Evolutionary conservation across 2,329 filamentous ascomycete species (phyloP), one percentile per base, ranked within the genome.

Genomic region (Rhynchosporium agropyri): DNA sequence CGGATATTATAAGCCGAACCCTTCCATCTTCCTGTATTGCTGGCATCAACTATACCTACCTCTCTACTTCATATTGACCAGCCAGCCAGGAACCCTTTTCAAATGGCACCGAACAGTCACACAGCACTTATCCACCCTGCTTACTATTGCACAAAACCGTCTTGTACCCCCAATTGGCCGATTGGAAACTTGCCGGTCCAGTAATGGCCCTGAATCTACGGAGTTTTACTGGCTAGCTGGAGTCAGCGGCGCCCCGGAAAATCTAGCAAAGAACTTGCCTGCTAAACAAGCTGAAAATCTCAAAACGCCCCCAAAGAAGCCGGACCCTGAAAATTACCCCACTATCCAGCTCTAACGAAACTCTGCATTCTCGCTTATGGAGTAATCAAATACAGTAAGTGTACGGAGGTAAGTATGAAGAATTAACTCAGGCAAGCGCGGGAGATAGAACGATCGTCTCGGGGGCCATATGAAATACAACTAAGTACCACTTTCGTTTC

Each of bases 261-360:
- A 43, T 40, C 54, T 57, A 33, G 54, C 40, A 57, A 57, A 57
- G 54, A 12, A 31, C 42, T 29, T 57, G 54, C 54, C 40, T 45
- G 54, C 33, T 20, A 20, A 20, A 20, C 20, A 20, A 20, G 20
- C 20, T 20, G 20, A 46, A 46, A 45, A 31, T 57, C 40, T 57
- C 38, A 40, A n/a, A 45, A 45, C 40, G 40, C 54, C 40, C 54
- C 54, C 28, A 45, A 15, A 36, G 29, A 29, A 57, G 54, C 54
- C 53, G 28, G 53, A 43, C 53, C 53, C 53, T 56, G 53, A 56
- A 45, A 43, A 42, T 31, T 31, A 42, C 53, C 54, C 54, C 54
- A 57, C 54, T 46, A n/a, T 33, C 54, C 54, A 57, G 54, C 40
- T 46, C 54, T 57, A 57, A 46, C 26, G 54, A 45, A 57, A 29